These are phyloP conservation scores for Neonectria coccinea DNA, from an alignment of 2,329 filamentous ascomycete genomes.

Conservation along the genomic window DNA sequence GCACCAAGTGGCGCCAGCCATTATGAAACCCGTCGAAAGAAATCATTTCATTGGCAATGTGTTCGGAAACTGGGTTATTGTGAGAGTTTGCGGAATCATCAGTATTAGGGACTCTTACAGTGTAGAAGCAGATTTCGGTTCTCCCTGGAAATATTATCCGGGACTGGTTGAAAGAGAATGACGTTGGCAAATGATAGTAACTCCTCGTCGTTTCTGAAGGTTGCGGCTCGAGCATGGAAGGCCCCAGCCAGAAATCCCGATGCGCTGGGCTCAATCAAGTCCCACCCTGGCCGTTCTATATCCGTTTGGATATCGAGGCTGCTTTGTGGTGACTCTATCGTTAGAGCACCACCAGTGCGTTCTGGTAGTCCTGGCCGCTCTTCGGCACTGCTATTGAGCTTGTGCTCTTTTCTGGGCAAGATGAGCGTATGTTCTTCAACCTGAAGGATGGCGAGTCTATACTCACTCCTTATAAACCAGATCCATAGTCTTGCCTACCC, in stretches of 20 bases:
- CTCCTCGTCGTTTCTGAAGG: background rate
- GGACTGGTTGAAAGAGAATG: constrained; percentile 26
- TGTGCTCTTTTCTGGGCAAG: constrained; percentile 1
- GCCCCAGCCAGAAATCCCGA: background rate
- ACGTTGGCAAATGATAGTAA: background rate
- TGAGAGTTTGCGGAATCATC: background rate
- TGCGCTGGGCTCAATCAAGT: background rate
- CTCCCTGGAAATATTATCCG: constrained; percentile 30
- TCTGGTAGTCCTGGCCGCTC: too few species aligned
- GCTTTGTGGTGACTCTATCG: background rate
- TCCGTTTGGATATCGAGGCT: too few species aligned
- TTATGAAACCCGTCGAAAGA: constrained; percentile 43
- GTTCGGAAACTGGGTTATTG: constrained; percentile 24
- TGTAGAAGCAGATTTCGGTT: constrained; percentile 33
- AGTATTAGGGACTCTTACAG: background rate
- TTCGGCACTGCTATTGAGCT: background rate
- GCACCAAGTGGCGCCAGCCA: constrained; percentile 41
- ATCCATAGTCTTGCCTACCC: constrained; percentile 44
- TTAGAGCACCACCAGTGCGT: background rate
- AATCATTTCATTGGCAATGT: constrained; percentile 43
- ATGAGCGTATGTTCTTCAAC: background rate
- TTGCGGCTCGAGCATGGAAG: background rate
- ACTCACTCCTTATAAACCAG: constrained; percentile 38
- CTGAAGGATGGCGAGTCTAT: fast-evolving
- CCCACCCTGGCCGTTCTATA: background rate